Evolutionary conservation across 75 land plant genomes (phyloP).

Genomic region (Cryptomeria japonica): DNA sequence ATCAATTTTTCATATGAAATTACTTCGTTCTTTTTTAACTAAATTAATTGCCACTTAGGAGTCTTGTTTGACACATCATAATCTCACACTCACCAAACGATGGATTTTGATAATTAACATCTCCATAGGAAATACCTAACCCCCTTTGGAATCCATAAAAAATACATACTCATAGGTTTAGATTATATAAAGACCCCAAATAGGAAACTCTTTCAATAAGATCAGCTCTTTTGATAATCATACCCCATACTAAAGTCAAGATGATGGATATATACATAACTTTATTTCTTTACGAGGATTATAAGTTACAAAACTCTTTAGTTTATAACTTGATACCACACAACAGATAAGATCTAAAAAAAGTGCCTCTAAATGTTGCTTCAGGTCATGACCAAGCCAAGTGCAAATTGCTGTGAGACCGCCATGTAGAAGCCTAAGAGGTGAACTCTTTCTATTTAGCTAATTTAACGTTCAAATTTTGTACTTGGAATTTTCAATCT

Average conservation of each 20-base stretch:
- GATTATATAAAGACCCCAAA: neutral
- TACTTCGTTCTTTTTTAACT: too few species aligned
- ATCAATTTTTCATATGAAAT: too few species aligned
- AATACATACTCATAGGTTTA: neutral
- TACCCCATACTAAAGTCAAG: neutral
- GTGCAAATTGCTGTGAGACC: neutral
- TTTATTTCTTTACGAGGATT: neutral
- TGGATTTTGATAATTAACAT: neutral
- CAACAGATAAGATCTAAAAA: neutral
- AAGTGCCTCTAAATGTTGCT: neutral
- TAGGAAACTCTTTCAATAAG: neutral
- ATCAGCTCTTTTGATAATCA: neutral
- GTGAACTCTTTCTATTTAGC: neutral
- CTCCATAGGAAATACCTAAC: neutral
- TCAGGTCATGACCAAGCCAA: neutral
- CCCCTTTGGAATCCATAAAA: neutral
- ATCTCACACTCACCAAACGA: too few species aligned
- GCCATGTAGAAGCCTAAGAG: neutral
- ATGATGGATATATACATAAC: neutral
- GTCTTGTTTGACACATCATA: too few species aligned
- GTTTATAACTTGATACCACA: neutral
- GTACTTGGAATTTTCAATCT: neutral
- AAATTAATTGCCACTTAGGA: too few species aligned
- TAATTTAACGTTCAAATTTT: neutral
- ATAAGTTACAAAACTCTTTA: neutral